These are phyloP conservation scores for Botrytis fragariae DNA, from an alignment of 2,329 filamentous ascomycete species.

Conservation along the genomic window DNA sequence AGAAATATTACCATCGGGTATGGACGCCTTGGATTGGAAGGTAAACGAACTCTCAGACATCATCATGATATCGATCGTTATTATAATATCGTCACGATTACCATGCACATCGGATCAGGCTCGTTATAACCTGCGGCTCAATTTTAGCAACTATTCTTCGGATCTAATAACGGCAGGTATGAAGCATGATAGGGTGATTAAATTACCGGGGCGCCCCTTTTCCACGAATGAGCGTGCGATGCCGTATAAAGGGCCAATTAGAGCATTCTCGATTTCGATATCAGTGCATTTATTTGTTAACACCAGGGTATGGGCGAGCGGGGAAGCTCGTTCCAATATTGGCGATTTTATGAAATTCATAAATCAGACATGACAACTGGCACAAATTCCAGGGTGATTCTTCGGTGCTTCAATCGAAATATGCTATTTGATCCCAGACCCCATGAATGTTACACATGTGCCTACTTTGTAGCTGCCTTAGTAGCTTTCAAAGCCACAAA, in stretches of 20 bases:
- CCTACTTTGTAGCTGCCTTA: neutral
- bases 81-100: neutral
- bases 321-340: neutral
- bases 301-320: neutral
- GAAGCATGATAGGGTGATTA: neutral
- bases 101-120: neutral
- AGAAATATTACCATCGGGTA: neutral
- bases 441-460: neutral
- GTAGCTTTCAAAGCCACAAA: conserved; percentile 7
- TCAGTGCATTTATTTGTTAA: neutral
- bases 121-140: neutral
- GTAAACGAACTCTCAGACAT: conserved; percentile 6
- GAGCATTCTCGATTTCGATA: neutral
- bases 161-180: neutral
- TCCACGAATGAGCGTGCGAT: neutral
- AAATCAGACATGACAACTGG: neutral
- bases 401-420: neutral
- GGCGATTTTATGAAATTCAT: neutral
- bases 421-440: neutral
- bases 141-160: neutral
- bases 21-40: conserved; percentile 9
- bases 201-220: neutral
- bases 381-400: neutral
- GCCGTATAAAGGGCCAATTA: conserved; percentile 9
- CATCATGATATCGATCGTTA: neutral